Evolutionary conservation across 805 yeast genomes (phyloP).

Genomic region (Kodamaea laetipori): DNA sequence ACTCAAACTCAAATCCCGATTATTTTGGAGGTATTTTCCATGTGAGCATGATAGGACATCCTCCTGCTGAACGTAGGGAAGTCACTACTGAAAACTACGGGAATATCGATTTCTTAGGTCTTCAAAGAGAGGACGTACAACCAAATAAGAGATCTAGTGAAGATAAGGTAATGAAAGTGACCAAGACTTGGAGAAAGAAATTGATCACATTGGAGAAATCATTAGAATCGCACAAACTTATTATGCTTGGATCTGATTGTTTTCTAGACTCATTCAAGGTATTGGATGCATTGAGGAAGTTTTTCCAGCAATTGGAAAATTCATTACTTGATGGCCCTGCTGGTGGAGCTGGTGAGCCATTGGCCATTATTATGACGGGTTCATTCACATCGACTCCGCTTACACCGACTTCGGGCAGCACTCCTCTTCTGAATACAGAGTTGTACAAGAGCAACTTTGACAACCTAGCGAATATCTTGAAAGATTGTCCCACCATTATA

Average conservation of each 20-base stretch:
- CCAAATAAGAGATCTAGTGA: slow-evolving; percentile 19
- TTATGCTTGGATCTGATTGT: slow-evolving; percentile 76
- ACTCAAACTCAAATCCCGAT: slow-evolving; percentile 29
- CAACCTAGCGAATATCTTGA: slow-evolving; percentile 63
- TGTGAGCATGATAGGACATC: slow-evolving; percentile 78
- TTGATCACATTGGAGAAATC: slow-evolving; percentile 59
- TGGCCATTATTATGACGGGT: slow-evolving; percentile 78
- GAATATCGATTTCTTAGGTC: slow-evolving; percentile 65
- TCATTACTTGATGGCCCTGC: slow-evolving; percentile 29
- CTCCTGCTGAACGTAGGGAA: slow-evolving; percentile 80
- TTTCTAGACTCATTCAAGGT: slow-evolving; percentile 60
- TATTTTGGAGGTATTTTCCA: slow-evolving; percentile 56
- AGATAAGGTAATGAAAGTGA: slow-evolving; percentile 55
- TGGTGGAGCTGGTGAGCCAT: slow-evolving; percentile 46
- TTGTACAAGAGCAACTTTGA: slow-evolving; percentile 72
- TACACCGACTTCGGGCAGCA: slow-evolving; percentile 51
- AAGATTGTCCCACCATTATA: slow-evolving; percentile 57
- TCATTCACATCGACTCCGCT: slow-evolving; percentile 74
- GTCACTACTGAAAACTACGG: slow-evolving; percentile 72
- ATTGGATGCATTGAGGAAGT: slow-evolving; percentile 64
- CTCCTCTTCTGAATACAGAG: slow-evolving; percentile 53
- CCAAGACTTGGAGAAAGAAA: slow-evolving; percentile 56
- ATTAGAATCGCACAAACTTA: slow-evolving; percentile 55
- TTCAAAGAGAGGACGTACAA: slow-evolving; percentile 31
- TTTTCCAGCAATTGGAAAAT: slow-evolving; percentile 54